Evolutionary conservation across 768 basidiomycete genomes (phyloP), one percentile per base, ranked within the genome.

Genomic region (Chalciporus chontae): DNA sequence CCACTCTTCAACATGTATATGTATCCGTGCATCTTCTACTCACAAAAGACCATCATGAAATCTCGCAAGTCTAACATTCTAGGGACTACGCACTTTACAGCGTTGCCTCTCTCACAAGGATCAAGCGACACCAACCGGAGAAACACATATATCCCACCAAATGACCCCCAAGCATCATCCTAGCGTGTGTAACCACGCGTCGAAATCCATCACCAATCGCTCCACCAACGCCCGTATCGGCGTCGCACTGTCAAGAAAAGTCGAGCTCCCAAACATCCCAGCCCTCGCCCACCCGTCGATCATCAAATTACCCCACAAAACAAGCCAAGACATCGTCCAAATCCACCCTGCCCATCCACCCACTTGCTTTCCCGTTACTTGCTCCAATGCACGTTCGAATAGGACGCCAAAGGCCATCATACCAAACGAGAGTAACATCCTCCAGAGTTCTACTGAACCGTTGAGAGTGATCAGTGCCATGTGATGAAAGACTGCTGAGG

Each of bases 401-500:
- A 79, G 43, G 14, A 78, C 56, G 2, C 77, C 80, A 1, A 76
- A 51, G 5, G 75, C 83, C 68, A 76, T 81, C 61, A 79, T 66
- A 23, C 81, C 51, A 59, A 84, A 85, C 54, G 77, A 80, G 1
- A 73, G 74, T 0, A 68, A 60, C 17, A 79, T 67, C 13, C 54
- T 49, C 54, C 48, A 47, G 10, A 74, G 68, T 27, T 81, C 80
- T 0, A 71, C 66, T 15, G 76, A 75, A 6, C 65, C 61, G 1
- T 77, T 76, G 72, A 83, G 72, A 2, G 76, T 73, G 75, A 75
- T 78, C 34, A 78, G 39, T 8, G 73, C 77, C 9, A 75, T 27
- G 49, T 78, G 68, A 52, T 88, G 86, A 7, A 83, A 57, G 3
- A 81, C 34, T 5, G 71, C 83, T 0, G 84, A 86, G 5, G 76